phyloP scores from a whole-genome alignment of 345 rosid genomes.

The Geranium brycei region DNA sequence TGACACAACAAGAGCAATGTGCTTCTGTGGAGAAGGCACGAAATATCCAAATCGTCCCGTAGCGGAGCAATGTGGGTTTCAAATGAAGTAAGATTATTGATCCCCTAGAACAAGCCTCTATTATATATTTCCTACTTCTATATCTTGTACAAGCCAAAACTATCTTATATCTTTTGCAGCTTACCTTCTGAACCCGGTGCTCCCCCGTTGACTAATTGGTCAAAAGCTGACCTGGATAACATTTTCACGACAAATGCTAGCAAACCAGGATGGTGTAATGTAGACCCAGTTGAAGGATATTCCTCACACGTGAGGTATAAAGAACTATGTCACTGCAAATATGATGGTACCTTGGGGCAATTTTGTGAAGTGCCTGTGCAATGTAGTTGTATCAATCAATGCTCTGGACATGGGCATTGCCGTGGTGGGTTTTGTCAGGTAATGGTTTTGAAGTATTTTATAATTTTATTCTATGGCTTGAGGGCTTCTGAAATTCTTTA shows the following conservation, averaged over 20 bases:
- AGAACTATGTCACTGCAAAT: conserved; percentile 91
- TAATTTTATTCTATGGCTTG: neutral
- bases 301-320: conserved; percentile 43
- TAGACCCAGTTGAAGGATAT: conserved; percentile 73
- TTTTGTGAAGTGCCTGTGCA: conserved; percentile 82
- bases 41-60: conserved; percentile 89
- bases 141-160: conserved; percentile 5
- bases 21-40: conserved; percentile 97
- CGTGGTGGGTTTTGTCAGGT: conserved; percentile 97
- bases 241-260: conserved; percentile 63
- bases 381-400: conserved; percentile 73
- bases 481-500: no score
- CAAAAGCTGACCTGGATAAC: conserved; percentile 63
- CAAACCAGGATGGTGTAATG: conserved; percentile 91
- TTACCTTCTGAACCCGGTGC: conserved; percentile 50
- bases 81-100: conserved; percentile 37
- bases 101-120: conserved; percentile 7
- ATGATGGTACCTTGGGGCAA: conserved; percentile 71
- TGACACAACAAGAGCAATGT: conserved; percentile 86
- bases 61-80: conserved; percentile 86
- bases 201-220: conserved; percentile 58
- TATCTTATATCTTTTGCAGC: conserved; percentile 25
- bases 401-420: conserved; percentile 80
- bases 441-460: conserved; percentile 8
- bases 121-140: neutral